Evolutionary conservation across 768 basidiomycete species (phyloP), one percentile per base, ranked within the genome.

Genomic region (Suillus decipiens): DNA sequence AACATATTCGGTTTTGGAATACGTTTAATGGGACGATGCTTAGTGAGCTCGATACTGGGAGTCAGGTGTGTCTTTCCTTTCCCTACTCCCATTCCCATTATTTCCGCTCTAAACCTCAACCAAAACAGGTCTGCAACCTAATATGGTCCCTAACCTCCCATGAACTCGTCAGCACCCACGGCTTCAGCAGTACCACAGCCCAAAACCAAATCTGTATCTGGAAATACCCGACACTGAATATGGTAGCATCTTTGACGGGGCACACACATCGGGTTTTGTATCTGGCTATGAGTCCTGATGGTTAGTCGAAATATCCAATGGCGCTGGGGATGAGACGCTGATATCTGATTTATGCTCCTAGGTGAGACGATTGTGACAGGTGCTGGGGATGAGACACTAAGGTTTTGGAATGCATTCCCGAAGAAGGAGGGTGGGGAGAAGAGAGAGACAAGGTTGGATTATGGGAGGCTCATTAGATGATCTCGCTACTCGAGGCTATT

Each of bases 371-470:
- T 99, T 66, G 97, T 98, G 33, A 99, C 96, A 0, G 96, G 96
- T 17, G 96, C 96, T 0, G 96, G 96, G 0, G 96, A 99, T 74
- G 96, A 99, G 78, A 99, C 96, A 4, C 78, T 99, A 60, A 78
- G 95, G 66, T 99, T 99, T 76, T 99, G 96, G 96, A 96, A 95
- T 74, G 95, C 95, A 0, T 98, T 99, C 71, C 92, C 92, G n/a
- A 88, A 86, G 76, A 84, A 80, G 67, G 89, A 88, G 61, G 75
- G 71, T 43, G 72, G 73, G 33, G 76, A 74, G 53, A 71, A 74
- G 43, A 76, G 65, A 68, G 68, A 81, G 41, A 82, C 80, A 31
- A 71, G 68, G 58, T 68, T 84, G 59, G 82, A 84, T 61, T 84
- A 81, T 71, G 80, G 79, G 45, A 77, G 75, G 61, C 68, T 86